Conservation (phyloP, 306 rosid genomes). For the Casuarina glauca region DNA sequence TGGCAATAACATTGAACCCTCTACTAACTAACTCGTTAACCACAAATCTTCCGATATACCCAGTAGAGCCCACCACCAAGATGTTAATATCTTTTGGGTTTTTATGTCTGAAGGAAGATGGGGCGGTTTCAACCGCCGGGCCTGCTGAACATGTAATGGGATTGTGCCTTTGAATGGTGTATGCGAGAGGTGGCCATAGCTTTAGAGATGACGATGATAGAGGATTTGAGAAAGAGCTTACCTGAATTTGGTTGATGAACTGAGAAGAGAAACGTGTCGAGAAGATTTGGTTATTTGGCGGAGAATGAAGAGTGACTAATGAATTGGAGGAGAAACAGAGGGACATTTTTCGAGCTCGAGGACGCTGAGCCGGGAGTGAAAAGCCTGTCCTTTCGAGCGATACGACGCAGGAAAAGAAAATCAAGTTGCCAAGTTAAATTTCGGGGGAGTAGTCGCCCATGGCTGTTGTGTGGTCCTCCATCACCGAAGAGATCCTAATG, state of each 20-base stretch:
- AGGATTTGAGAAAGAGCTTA: constrained; percentile 45
- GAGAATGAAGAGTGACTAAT: constrained; percentile 50
- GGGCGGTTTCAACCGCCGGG: constrained; percentile 40
- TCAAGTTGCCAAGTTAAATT: constrained; percentile 29
- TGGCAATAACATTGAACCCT: constrained; percentile 74
- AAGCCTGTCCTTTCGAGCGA: constrained; percentile 7
- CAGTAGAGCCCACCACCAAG: constrained; percentile 89
- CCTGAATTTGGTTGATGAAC: constrained; percentile 46
- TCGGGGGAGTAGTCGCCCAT: constrained; percentile 17
- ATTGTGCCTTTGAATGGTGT: constrained; percentile 36
- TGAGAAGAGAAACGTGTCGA: constrained; percentile 51
- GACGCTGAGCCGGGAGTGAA: background rate
- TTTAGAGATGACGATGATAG: constrained; percentile 31
- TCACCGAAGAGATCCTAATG: constrained; percentile 39
- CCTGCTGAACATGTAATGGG: constrained; percentile 51
- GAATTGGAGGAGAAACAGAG: constrained; percentile 52
- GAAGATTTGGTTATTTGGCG: constrained; percentile 38
- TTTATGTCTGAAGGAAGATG: constrained; percentile 60
- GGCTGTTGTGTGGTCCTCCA: background rate
- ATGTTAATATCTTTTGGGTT: constrained; percentile 70
- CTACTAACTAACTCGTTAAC: constrained; percentile 76
- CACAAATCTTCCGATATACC: constrained; percentile 91
- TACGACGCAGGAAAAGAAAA: constrained; percentile 4
- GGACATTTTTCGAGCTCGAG: constrained; percentile 48
- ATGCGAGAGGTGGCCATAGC: constrained; percentile 35